Base-by-base conservation (phyloP, 73 alveolate species). In the Tetrahymena malaccensis region DNA sequence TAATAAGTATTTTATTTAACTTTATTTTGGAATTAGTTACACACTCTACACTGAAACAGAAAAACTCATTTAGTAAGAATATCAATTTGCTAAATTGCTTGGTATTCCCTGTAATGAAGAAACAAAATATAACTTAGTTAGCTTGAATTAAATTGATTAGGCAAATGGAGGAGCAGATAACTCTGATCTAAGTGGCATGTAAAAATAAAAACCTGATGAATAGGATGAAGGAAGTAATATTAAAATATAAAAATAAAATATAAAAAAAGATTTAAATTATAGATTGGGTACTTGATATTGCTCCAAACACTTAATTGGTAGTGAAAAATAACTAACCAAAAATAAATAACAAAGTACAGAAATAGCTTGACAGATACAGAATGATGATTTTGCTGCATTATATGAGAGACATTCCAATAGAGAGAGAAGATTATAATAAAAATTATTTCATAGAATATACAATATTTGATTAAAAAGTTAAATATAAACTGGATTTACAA, bases 11-110 rank as follows among this genome's bases (percentile, higher is more conserved):
- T 15, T 50, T 15, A 50, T 19, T 3, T 21, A 27, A 31, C 11
- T 40, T 27, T 13, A 56, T 44, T 37, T 13, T 34, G n/a, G 84
- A 83, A 55, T 25, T 43, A 96, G 98, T 94, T 97, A 95, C 93
- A 84, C 94, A 10, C 94, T 97, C 1, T 97, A 94, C 83, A 97
- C 97, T 44, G 97, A 97, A 55, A 97, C 97, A 27, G 97, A 97
- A 83, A 96, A 97, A 84, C 95, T 97, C 1, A 85, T 95, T 31
- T 94, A 94, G 89, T 94, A 96, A 13, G 96, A 97, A 93, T 50
- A 83, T n/a, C 94, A 94, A 95, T 95, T 95, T 37, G 94, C 93
- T 43, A 95, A 85, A 22, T 50, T n/a, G 35, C 43, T 95, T 25
- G 97, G 97, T 7, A 38, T 95, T 35, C 97, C 97, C 4, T 40